Evolutionary conservation across 345 rosid genomes (phyloP).

Genomic region (Populus alba): DNA sequence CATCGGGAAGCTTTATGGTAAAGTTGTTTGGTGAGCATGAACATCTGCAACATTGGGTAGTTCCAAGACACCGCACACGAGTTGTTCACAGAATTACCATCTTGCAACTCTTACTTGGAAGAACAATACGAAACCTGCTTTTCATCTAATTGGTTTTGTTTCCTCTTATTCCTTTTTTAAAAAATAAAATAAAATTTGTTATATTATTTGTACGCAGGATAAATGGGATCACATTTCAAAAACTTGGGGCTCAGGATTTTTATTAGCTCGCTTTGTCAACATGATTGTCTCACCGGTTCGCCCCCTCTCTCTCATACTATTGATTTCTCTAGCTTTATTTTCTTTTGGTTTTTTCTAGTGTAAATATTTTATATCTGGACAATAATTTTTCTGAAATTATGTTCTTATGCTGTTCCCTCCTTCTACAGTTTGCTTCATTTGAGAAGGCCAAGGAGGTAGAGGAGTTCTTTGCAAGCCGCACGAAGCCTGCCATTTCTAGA

Average conservation of each 20-base stretch:
- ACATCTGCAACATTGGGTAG: too few species aligned
- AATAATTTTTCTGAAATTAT: not conserved
- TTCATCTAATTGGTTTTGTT: not conserved
- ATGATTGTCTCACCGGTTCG: constrained; percentile 73
- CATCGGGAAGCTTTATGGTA: not conserved
- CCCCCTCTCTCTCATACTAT: not conserved
- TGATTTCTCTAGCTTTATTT: not conserved
- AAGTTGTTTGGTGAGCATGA: not conserved
- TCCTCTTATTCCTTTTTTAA: not conserved
- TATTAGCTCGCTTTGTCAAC: constrained; percentile 66
- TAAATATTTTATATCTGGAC: not conserved
- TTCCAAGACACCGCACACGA: too few species aligned
- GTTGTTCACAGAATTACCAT: not conserved
- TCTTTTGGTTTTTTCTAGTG: not conserved
- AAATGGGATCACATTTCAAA: constrained; percentile 71
- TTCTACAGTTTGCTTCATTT: constrained; percentile 70
- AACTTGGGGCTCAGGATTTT: constrained; percentile 73
- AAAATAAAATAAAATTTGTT: too few species aligned
- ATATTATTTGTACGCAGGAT: constrained; percentile 36
- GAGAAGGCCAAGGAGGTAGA: constrained; percentile 78
- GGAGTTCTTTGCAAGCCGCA: constrained; percentile 69
- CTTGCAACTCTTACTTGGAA: not conserved
- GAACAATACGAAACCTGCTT: not conserved
- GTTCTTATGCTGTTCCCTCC: not conserved
- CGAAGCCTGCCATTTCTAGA: constrained; percentile 59